phyloP scores from a whole-genome alignment of 164 flowering plant species.

The Kingdonia uniflora region DNA sequence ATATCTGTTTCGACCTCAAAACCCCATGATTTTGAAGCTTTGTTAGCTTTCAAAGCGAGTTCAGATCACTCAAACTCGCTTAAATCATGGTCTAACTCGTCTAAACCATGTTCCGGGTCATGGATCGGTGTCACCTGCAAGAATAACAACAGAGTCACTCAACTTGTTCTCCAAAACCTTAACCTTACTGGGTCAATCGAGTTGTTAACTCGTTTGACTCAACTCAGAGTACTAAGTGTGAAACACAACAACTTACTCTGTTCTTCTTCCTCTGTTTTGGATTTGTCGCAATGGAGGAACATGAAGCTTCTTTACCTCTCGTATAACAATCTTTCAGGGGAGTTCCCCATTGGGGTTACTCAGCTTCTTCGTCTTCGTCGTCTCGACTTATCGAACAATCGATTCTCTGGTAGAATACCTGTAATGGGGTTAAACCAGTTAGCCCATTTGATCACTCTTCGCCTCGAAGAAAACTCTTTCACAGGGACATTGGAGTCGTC shows the following conservation, averaged over 20 bases:
- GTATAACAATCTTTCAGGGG: constrained; percentile 27
- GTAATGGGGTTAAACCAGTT: too few species aligned
- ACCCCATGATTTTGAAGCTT: constrained; percentile 7
- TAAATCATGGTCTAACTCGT: constrained; percentile 26
- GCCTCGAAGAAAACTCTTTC: constrained; percentile 32
- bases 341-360: constrained; percentile 29
- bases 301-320: constrained; percentile 44
- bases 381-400: constrained; percentile 34
- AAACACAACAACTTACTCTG: constrained; percentile 18
- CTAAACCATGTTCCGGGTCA: constrained; percentile 25
- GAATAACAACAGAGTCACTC: constrained; percentile 21
- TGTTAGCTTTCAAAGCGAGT: constrained; percentile 23
- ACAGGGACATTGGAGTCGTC: constrained; percentile 16
- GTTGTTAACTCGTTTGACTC: constrained; percentile 17
- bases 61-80: constrained; percentile 17
- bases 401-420: neutral
- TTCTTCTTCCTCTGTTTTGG: constrained; percentile 5
- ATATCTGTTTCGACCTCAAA: constrained; percentile 5
- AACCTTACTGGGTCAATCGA: constrained; percentile 27
- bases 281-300: constrained; percentile 27
- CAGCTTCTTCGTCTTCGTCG: constrained; percentile 29
- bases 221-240: constrained; percentile 36
- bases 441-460: constrained; percentile 36
- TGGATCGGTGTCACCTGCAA: constrained; percentile 46
- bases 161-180: constrained; percentile 30